Evolutionary conservation across 768 basidiomycete species (phyloP).

Genomic region (Calocybe gangraenosa): DNA sequence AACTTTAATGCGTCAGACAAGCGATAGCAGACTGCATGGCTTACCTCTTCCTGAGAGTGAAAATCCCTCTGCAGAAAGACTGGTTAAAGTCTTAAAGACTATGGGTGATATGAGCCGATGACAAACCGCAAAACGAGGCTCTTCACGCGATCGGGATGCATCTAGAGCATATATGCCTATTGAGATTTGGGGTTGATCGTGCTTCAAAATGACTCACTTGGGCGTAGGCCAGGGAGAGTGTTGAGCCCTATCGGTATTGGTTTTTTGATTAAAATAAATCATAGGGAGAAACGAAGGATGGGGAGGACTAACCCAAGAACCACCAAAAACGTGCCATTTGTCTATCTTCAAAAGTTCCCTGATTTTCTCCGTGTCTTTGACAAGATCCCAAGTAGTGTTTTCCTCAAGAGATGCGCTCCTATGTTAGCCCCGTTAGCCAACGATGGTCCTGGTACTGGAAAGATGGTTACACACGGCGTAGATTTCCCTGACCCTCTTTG

Average conservation of each 20-base stretch:
- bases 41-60: conserved; percentile 77
- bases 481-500: conserved; percentile 89
- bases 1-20: too few species aligned
- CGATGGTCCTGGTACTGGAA: conserved; percentile 1
- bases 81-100: too few species aligned
- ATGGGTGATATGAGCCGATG: too few species aligned
- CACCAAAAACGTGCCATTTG: conserved; percentile 94
- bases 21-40: not conserved
- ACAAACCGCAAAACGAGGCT: conserved; percentile 70
- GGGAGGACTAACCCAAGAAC: conserved; percentile 74
- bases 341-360: conserved; percentile 72
- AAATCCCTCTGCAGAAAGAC: conserved; percentile 63
- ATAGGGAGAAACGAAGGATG: not conserved
- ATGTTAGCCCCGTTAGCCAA: not conserved
- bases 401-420: conserved; percentile 75
- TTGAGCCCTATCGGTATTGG: conserved; percentile 61
- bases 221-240: conserved; percentile 80
- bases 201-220: conserved; percentile 42
- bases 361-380: conserved; percentile 83
- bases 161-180: conserved; percentile 30
- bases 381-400: conserved; percentile 94
- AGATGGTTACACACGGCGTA: conserved; percentile 55
- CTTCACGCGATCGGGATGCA: conserved; percentile 78
- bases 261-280: not conserved
- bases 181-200: not conserved